Conservation (phyloP, 768 basidiomycete species). For the Chalciporus chontae region DNA sequence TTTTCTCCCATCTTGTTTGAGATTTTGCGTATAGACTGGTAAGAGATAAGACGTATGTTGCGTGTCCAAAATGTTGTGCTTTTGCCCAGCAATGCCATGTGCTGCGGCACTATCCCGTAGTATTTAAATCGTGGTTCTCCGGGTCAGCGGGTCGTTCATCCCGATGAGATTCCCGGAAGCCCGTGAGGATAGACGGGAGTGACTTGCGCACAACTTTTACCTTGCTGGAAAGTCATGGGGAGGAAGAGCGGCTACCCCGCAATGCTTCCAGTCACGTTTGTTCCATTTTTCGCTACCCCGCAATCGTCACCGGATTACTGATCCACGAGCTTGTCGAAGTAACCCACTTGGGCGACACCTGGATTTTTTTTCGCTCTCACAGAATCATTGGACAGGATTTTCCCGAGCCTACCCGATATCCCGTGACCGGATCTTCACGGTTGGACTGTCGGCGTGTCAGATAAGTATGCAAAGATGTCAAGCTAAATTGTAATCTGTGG, state of each 20-base stretch:
- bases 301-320: conserved; percentile 1
- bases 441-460: conserved; percentile 7
- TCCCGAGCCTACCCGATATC: conserved; percentile 15
- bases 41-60: conserved; percentile 2
- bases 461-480: background rate
- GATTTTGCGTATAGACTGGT: conserved; percentile 4
- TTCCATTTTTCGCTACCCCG: conserved; percentile 10
- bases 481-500: conserved; percentile 8
- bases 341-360: background rate
- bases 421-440: conserved; percentile 24
- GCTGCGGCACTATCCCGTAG: background rate
- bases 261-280: background rate
- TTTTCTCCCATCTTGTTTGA: conserved; percentile 29
- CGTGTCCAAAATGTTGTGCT: background rate
- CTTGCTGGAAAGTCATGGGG: background rate
- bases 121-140: background rate
- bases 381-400: conserved; percentile 16
- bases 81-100: conserved; percentile 13
- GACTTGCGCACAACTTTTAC: background rate
- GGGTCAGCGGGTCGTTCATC: conserved; percentile 6
- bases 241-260: background rate
- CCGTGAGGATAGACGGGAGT: background rate
- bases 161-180: background rate
- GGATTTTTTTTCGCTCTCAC: conserved; percentile 7
- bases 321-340: conserved; percentile 6